Conservation (phyloP, 2,329 filamentous ascomycete genomes). For the Cryphonectria carpinicola region DNA sequence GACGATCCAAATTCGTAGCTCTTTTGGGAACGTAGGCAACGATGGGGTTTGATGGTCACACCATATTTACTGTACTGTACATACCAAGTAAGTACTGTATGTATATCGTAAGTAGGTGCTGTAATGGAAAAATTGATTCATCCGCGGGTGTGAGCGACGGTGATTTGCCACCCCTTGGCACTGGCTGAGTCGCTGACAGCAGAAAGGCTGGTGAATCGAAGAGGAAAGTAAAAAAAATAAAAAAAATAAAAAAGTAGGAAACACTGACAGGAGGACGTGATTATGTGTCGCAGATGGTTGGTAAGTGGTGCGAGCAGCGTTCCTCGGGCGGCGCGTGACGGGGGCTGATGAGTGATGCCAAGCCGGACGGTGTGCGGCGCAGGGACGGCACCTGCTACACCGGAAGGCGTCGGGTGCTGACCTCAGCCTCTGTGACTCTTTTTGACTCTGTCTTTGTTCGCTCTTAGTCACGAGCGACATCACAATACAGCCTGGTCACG, state of each 20-base stretch:
- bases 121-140: background rate
- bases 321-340: background rate
- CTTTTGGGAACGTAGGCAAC: background rate
- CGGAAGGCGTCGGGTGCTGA: slow-evolving; percentile 20
- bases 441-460: background rate
- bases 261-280: background rate
- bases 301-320: background rate
- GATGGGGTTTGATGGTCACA: background rate
- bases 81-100: too few species aligned
- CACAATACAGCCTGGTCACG: background rate
- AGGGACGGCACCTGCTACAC: slow-evolving; percentile 6
- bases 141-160: background rate
- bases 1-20: background rate
- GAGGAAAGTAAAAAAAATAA: background rate
- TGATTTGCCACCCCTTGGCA: background rate
- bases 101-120: background rate
- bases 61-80: background rate
- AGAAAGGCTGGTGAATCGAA: background rate
- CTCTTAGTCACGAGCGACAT: background rate
- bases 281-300: background rate
- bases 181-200: background rate
- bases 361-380: slow-evolving; percentile 15
- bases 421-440: background rate
- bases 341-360: slow-evolving; percentile 13
- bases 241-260: background rate